phyloP scores from a whole-genome alignment of 768 basidiomycete genomes.

The Phaeotremella skinneri region DNA sequence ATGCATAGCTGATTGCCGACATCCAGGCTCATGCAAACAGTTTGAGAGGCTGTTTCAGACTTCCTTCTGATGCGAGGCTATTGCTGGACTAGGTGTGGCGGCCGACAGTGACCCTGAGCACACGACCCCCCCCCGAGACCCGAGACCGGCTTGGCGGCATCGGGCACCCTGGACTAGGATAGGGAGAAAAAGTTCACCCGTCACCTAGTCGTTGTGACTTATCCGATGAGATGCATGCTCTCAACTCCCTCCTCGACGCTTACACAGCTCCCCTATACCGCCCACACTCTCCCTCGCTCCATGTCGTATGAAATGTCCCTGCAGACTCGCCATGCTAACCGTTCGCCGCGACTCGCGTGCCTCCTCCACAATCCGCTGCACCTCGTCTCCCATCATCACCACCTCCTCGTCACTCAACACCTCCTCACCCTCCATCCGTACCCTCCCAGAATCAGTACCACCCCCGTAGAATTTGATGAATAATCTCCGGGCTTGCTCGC shows the following conservation, averaged over 20 bases:
- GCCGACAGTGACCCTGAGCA: too few species aligned
- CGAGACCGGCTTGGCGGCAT: too few species aligned
- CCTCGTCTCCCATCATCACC: constrained; percentile 56
- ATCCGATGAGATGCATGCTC: too few species aligned
- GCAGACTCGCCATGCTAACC: constrained; percentile 93
- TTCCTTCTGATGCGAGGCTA: too few species aligned
- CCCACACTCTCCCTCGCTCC: constrained; percentile 42
- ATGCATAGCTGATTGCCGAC: too few species aligned
- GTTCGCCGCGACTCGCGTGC: constrained; percentile 60
- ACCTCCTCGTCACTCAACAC: constrained; percentile 46
- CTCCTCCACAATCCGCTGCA: constrained; percentile 60
- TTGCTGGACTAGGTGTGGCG: too few species aligned
- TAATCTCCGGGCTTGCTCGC: constrained; percentile 71
- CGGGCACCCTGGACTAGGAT: too few species aligned
- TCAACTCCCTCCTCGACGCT: background rate
- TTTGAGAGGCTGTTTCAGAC: too few species aligned
- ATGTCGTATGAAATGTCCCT: constrained; percentile 88
- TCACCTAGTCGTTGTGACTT: too few species aligned
- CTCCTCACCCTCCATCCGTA: constrained; percentile 45
- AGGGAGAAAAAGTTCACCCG: too few species aligned
- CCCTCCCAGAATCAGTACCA: constrained; percentile 33
- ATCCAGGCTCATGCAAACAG: too few species aligned
- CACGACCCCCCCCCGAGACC: too few species aligned
- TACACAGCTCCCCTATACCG: constrained; percentile 31
- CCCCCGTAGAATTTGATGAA: constrained; percentile 78